A percentile compares a stretch with the other conserved stretches of the same genome.
Conservation (phyloP, 2,329 filamentous ascomycete species). For the Aspergillus fumigatiaffinis region DNA sequence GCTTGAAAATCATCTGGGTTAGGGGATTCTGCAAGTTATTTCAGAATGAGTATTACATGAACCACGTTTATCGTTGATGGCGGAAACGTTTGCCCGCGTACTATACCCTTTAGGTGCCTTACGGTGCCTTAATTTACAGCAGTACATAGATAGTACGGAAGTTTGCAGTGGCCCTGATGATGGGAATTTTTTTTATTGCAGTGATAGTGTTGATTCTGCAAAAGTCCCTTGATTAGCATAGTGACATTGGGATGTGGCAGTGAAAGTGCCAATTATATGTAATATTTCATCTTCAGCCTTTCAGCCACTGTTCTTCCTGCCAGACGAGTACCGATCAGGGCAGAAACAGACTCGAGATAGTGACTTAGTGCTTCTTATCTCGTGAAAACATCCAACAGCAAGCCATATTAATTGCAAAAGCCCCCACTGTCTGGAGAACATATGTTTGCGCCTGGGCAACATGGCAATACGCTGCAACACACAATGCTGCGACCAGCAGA, state of each 20-base stretch:
- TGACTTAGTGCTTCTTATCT: not conserved
- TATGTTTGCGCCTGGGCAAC: slow-evolving; percentile 53
- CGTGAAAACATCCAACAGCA: slow-evolving; percentile 22
- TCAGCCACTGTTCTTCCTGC: not conserved
- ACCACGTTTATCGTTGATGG: too few relatives aligned
- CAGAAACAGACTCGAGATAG: not conserved
- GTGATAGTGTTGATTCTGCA: not conserved
- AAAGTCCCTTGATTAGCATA: not conserved
- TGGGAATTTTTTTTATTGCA: too few relatives aligned
- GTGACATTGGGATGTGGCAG: not conserved
- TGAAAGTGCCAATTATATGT: not conserved
- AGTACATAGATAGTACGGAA: not conserved
- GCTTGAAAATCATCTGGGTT: too few relatives aligned
- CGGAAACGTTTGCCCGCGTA: too few relatives aligned
- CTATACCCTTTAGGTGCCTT: too few relatives aligned
- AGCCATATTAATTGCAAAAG: slow-evolving; percentile 44
- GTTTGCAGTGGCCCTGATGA: not conserved
- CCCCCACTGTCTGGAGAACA: slow-evolving; percentile 47
- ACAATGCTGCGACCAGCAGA: slow-evolving; percentile 46
- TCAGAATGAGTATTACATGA: too few relatives aligned
- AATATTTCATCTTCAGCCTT: not conserved
- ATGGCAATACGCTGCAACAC: slow-evolving; percentile 52
- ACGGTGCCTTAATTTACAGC: too few relatives aligned
- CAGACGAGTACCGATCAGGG: not conserved
- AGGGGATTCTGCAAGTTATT: too few relatives aligned